Evolutionary conservation across 768 basidiomycete genomes (phyloP).

Genomic region (Suillus paluster): DNA sequence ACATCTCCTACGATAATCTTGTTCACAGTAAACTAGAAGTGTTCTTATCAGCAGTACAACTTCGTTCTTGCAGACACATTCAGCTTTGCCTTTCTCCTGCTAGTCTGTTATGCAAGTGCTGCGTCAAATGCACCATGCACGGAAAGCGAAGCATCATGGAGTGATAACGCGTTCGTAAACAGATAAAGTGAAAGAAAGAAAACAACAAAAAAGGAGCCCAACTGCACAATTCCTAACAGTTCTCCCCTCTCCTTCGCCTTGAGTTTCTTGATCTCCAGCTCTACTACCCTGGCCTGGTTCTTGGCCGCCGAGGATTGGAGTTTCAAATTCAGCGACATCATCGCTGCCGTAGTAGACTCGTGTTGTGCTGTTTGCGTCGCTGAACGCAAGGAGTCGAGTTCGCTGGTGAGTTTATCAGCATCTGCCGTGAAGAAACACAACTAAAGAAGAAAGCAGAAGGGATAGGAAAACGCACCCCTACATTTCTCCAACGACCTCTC

Average conservation of each 20-base stretch:
- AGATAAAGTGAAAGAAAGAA: not conserved
- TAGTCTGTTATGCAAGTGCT: too few species aligned
- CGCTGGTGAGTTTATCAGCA: constrained; percentile 49
- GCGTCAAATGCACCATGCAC: too few species aligned
- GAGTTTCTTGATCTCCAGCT: constrained; percentile 84
- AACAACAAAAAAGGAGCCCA: constrained; percentile 30
- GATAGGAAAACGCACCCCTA: constrained; percentile 59
- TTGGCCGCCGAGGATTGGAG: constrained; percentile 90
- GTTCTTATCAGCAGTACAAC: too few species aligned
- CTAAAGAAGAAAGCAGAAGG: constrained; percentile 15
- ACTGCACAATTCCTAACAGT: constrained; percentile 82
- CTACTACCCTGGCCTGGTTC: constrained; percentile 88
- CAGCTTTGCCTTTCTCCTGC: too few species aligned
- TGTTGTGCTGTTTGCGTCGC: constrained; percentile 85
- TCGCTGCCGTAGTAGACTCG: constrained; percentile 84
- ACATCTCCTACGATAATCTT: too few species aligned
- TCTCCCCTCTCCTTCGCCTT: constrained; percentile 86
- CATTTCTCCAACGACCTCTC: constrained; percentile 85
- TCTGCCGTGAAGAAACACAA: not conserved
- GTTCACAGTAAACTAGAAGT: too few species aligned
- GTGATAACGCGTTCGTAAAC: too few species aligned
- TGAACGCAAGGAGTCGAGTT: constrained; percentile 81
- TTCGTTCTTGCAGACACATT: too few species aligned
- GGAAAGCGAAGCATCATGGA: too few species aligned
- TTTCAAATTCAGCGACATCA: constrained; percentile 94